Conservation (phyloP, 108 stramenopile species). For the Aurantiochytrium sp. region DNA sequence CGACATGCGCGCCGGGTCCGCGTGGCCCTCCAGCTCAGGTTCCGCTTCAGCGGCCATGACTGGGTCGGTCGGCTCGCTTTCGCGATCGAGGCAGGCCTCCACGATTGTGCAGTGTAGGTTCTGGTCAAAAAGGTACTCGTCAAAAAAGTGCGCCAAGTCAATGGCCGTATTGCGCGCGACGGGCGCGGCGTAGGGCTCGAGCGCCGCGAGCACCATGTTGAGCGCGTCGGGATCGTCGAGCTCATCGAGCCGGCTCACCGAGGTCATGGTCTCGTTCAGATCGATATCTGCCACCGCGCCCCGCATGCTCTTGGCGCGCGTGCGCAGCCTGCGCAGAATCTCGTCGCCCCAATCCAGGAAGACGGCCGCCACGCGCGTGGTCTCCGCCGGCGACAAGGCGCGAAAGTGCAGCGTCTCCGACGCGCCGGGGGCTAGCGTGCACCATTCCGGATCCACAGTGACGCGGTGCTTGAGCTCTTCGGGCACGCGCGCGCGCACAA, state of each 20-base stretch:
- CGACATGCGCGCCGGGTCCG: no score
- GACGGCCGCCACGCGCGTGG: background rate
- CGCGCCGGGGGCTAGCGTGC: background rate
- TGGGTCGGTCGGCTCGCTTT: no score
- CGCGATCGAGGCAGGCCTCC: background rate
- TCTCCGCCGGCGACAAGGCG: background rate
- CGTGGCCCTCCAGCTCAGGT: no score
- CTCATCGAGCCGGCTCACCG: background rate
- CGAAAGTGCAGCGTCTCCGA: background rate
- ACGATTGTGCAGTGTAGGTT: background rate
- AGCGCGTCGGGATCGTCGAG: background rate
- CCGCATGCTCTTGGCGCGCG: background rate
- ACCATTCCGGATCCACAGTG: background rate
- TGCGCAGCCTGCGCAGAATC: background rate
- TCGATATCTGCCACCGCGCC: background rate
- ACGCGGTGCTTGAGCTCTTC: background rate
- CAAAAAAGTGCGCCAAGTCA: background rate
- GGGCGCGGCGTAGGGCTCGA: background rate
- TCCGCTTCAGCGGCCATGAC: no score
- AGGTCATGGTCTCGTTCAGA: background rate
- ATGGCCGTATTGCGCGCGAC: background rate
- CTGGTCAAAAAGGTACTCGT: background rate
- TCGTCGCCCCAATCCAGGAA: background rate
- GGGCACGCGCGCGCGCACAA: background rate
- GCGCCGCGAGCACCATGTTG: background rate